A percentile compares a stretch with the other conserved stretches of the same genome.
These are phyloP conservation scores for Ilyonectria robusta DNA, from an alignment of 2,329 filamentous ascomycete species.

Conservation along the genomic window DNA sequence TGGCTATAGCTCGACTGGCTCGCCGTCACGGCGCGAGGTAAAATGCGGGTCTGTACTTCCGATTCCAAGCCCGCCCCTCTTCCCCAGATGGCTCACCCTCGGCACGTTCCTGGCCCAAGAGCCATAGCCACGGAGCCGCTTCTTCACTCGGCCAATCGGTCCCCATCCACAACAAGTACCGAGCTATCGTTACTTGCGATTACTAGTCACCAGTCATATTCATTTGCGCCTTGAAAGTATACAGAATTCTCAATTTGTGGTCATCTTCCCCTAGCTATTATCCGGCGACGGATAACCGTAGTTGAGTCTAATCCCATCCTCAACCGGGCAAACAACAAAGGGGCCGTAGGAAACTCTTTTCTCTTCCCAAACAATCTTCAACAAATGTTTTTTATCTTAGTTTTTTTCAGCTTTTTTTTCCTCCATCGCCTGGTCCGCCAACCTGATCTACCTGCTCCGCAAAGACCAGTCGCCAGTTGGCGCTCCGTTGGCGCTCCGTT, in stretches of 20 bases:
- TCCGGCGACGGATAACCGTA: constrained; percentile 60
- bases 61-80: constrained; percentile 33
- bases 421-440: constrained; percentile 28
- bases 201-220: not conserved
- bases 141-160: constrained; percentile 15
- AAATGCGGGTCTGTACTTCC: constrained; percentile 33
- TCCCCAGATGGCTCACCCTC: constrained; percentile 35
- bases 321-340: constrained; percentile 23
- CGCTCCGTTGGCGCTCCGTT: constrained; percentile 36
- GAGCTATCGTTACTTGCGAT: constrained; percentile 5
- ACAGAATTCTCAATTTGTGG: constrained; percentile 31
- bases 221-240: constrained; percentile 11
- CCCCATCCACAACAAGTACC: not conserved
- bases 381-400: constrained; percentile 33
- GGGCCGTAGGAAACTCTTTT: constrained; percentile 31
- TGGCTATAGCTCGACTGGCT: constrained; percentile 15
- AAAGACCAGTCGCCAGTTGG: constrained; percentile 25
- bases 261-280: constrained; percentile 38
- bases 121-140: not conserved
- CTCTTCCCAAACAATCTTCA: constrained; percentile 37
- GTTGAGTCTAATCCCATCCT: constrained; percentile 57
- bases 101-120: constrained; percentile 22
- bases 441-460: constrained; percentile 26
- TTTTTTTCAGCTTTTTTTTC: constrained; percentile 33
- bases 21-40: constrained; percentile 29